Evolutionary conservation across 768 basidiomycete species (phyloP), one percentile per base, ranked within the genome.

Genomic region (Rubroboletus satanas): DNA sequence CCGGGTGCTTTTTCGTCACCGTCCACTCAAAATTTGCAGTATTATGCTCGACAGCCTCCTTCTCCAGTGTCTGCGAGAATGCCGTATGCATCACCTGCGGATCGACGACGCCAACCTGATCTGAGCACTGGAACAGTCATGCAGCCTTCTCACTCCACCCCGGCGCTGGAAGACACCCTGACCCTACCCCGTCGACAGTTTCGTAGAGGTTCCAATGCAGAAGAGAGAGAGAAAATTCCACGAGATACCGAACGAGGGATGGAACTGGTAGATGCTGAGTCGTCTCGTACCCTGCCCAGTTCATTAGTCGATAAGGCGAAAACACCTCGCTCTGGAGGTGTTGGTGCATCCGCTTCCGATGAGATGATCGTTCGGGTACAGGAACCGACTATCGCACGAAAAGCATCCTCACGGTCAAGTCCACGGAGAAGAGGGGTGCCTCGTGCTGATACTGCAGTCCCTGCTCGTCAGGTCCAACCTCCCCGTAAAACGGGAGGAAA

Each of bases 11-110:
- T 56, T 63, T 64, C 48, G 11, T 51, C 55, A 1, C 32, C 66
- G n/a, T 77, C 81, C 26, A 74, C 80, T 35, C 73, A 72, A 18
- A 66, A 54, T 58, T 65, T 69, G 51, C 78, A 77, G 49, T 66
- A 74, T 43, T 69, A 71, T 41, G 62, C 71, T 28, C 71, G 76
- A 7, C 73, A 79, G 10, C 70, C 78, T 15, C 65, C 70, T 49
- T 70, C 72, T 35, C 68, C 73, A 23, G 63, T 68, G n/a, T 72
- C 69, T 9, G 51, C 66, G 10, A 69, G 68, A 46, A 35, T 54
- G 14, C 64, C 61, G 31, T 62, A 59, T 54, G 51, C 65, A 37
- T 64, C 62, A n/a, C 39, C 60, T 55, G 51, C 35, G 4, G 57
- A 72, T 70, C 48, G 62, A 50, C 69, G 65, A 49, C 68, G 69